These are phyloP conservation scores for Diddensiella caesifluorescens DNA, from an alignment of 805 yeast genomes.

Conservation along the genomic window DNA sequence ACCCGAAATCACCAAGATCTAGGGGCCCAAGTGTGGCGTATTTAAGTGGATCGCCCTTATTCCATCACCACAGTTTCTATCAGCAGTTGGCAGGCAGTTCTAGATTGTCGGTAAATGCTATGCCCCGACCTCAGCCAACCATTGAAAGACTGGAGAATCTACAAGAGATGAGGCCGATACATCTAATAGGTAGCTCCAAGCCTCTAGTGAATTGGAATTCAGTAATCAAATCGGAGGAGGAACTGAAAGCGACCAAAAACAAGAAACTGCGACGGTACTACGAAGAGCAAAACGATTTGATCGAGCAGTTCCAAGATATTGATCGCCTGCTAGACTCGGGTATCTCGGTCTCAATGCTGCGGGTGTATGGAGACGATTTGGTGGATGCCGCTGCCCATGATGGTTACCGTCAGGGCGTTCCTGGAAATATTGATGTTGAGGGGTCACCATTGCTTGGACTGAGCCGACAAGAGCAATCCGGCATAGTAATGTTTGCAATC, in stretches of 20 bases:
- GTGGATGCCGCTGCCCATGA: constrained; percentile 24
- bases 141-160: constrained; percentile 27
- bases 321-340: constrained; percentile 69
- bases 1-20: too few relatives aligned
- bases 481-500: constrained; percentile 54
- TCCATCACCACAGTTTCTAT: constrained; percentile 2
- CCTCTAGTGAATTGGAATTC: constrained; percentile 41
- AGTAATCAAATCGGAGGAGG: constrained; percentile 23
- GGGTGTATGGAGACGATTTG: constrained; percentile 47
- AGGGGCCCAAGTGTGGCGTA: too few relatives aligned
- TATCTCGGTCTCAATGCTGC: constrained; percentile 57
- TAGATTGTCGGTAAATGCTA: neutral
- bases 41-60: neutral
- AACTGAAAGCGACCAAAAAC: constrained; percentile 24
- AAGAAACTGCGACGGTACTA: constrained; percentile 43
- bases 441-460: constrained; percentile 51
- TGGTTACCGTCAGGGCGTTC: constrained; percentile 36
- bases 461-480: constrained; percentile 39
- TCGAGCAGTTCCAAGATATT: constrained; percentile 52
- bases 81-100: constrained; percentile 1
- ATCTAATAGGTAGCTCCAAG: constrained; percentile 41
- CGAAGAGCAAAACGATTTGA: constrained; percentile 52
- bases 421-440: constrained; percentile 57
- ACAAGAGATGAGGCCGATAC: constrained; percentile 43
- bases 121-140: constrained; percentile 4